A percentile compares a stretch with the other conserved stretches of the same genome.
Conservation (phyloP, 169 alveolate species). For the Blepharisma undulans region DNA sequence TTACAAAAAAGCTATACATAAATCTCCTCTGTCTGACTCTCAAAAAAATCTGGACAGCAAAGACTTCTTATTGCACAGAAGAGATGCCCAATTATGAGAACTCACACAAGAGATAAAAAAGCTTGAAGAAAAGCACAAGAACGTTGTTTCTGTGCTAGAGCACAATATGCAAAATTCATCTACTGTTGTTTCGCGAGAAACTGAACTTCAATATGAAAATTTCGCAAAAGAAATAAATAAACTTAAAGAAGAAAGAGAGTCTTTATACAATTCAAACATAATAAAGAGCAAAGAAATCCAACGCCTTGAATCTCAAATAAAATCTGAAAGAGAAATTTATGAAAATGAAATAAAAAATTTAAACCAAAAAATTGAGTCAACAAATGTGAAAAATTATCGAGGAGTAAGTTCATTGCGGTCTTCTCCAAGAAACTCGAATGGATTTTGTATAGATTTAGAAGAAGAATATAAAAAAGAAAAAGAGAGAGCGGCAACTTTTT, state of each 20-base stretch:
- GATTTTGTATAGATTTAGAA: neutral
- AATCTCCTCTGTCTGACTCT: neutral
- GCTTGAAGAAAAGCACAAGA: neutral
- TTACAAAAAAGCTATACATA: neutral
- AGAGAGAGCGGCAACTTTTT: neutral
- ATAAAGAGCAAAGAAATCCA: neutral
- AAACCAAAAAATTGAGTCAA: neutral
- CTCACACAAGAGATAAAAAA: neutral
- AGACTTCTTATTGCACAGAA: neutral
- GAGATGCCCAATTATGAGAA: neutral
- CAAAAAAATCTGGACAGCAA: neutral
- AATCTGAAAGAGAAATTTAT: neutral
- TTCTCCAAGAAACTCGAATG: neutral
- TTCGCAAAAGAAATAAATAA: neutral
- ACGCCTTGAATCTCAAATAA: neutral
- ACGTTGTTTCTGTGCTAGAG: neutral
- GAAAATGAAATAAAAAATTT: neutral
- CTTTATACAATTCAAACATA: neutral
- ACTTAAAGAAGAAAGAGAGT: neutral
- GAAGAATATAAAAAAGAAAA: neutral
- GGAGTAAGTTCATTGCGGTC: neutral
- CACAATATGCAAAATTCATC: neutral
- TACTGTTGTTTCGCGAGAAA: neutral
- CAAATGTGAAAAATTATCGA: neutral
- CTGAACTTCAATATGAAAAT: neutral